These are phyloP conservation scores for Metschnikowia chrysomelidarum DNA, from an alignment of 805 yeast species.

Conservation along the genomic window DNA sequence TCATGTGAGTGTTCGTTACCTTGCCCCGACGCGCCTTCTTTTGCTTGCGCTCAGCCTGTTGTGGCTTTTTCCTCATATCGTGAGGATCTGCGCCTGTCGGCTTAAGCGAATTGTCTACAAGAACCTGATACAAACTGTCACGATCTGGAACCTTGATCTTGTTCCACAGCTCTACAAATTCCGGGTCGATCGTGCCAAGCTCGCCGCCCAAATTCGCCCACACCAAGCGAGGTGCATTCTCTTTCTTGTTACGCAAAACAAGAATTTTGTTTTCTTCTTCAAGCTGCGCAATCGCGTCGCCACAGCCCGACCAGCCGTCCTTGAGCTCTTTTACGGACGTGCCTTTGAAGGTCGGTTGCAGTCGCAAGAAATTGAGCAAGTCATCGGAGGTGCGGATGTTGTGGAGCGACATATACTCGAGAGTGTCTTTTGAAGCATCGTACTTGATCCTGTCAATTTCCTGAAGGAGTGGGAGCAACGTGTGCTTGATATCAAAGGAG, in stretches of 20 bases:
- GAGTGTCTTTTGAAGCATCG: conserved; percentile 57
- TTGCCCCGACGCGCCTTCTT: conserved; percentile 92
- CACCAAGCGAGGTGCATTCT: conserved; percentile 84
- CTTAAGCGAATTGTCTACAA: conserved; percentile 83
- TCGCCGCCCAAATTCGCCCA: conserved; percentile 88
- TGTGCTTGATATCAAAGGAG: conserved; percentile 56
- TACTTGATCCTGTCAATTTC: conserved; percentile 76
- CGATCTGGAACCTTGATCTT: conserved; percentile 75
- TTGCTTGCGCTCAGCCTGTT: conserved; percentile 65
- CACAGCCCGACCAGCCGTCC: conserved; percentile 95
- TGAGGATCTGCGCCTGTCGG: conserved; percentile 99
- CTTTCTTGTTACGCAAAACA: conserved; percentile 89
- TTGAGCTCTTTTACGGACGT: conserved; percentile 73
- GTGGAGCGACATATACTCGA: conserved; percentile 86
- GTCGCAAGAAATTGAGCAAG: conserved; percentile 65
- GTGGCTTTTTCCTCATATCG: conserved; percentile 66
- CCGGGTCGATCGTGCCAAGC: conserved; percentile 69
- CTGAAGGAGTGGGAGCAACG: conserved; percentile 67
- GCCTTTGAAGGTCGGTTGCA: conserved; percentile 87
- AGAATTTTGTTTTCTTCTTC: conserved; percentile 76
- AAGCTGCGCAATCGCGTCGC: conserved; percentile 71
- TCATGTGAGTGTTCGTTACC: conserved; percentile 94
- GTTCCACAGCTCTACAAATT: conserved; percentile 81
- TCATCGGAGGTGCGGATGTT: conserved; percentile 82
- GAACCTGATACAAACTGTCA: conserved; percentile 73